Evolutionary conservation across 2,329 filamentous ascomycete genomes (phyloP), one percentile per base, ranked within the genome.

Genomic region (Colletotrichum costaricense): DNA sequence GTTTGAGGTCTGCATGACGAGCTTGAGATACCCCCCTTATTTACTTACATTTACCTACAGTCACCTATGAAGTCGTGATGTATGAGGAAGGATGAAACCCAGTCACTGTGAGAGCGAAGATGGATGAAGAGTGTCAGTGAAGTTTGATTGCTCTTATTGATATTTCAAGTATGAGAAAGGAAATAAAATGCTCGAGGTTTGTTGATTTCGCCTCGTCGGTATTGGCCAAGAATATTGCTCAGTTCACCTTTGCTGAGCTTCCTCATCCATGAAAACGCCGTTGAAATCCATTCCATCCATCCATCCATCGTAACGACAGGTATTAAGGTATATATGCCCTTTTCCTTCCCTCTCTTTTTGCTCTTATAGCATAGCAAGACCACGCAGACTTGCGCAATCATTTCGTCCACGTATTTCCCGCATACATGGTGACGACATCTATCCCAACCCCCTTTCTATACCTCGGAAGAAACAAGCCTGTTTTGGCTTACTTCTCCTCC

Each of bases 11-110:
- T 12, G 30, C 2, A 5, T 19, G 24, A 26, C 1, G 14, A 67
- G 46, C 58, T n/a, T 28, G 35, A 63, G 67, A 69, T 42, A 59
- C 57, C 63, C 68, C 55, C 63, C 52, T 67, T 67, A 49, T 69
- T 58, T 46, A 59, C 38, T 38, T 59, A 30, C 14, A 12, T 24
- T 7, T 33, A 11, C 11, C 33, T 12, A 2, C 33, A 35, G 8
- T 12, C 33, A 5, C 4, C 11, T 35, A 35, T 11, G 4, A 9
- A 1, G 11, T 35, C 11, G 33, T 35, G 33, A 35, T 35, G 33
- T 12, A 35, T 35, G 3, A 35, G 33, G 33, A 35, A 35, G 33
- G 1, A 42, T 16, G 14, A 16, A 16, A 2, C 0, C 7, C 42
- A 49, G 19, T 11, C 42, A 49, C 42, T 11, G 3, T 49, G 42